These are phyloP conservation scores for Gardenia jasminoides DNA, from an alignment of 257 asterid species.

Conservation along the genomic window DNA sequence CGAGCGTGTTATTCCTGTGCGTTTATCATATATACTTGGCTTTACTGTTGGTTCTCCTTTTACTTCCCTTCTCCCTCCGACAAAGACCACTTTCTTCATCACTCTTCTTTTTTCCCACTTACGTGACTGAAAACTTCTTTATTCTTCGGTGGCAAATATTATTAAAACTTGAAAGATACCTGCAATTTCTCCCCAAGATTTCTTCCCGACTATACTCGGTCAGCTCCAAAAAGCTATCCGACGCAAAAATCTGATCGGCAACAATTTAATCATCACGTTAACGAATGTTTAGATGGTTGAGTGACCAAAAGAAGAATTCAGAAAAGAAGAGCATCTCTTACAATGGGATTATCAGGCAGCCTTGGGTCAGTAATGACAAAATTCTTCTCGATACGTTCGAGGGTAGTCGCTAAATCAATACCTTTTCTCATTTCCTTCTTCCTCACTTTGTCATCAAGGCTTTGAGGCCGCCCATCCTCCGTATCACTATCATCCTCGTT, in stretches of 20 bases:
- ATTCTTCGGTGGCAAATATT: not conserved
- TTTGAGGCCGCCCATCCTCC: constrained; percentile 72
- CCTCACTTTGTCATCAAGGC: constrained; percentile 91
- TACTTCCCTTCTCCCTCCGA: not conserved
- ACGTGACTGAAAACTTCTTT: not conserved
- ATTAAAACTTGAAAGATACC: constrained; percentile 38
- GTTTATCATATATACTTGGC: too few relatives aligned
- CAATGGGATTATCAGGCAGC: constrained; percentile 96
- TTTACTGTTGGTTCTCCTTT: not conserved
- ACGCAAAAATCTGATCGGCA: constrained; percentile 82
- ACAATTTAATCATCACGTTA: constrained; percentile 9
- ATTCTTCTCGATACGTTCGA: constrained; percentile 97
- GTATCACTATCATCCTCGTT: constrained; percentile 46
- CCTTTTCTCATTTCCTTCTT: constrained; percentile 99
- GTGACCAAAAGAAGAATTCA: not conserved
- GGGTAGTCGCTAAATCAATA: constrained; percentile 96
- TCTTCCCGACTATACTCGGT: constrained; percentile 98
- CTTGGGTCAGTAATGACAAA: constrained; percentile 98
- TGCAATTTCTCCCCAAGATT: constrained; percentile 95
- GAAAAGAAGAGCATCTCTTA: constrained; percentile 25
- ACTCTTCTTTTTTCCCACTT: not conserved
- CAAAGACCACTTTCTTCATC: not conserved
- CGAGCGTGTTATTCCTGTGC: constrained; percentile 17
- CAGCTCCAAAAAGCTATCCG: constrained; percentile 98
- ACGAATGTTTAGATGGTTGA: not conserved